A percentile compares a stretch with the other conserved stretches of the same genome.
Evolutionary conservation across 73 alveolate species (phyloP).

Genomic region (Effrenium voratum): DNA sequence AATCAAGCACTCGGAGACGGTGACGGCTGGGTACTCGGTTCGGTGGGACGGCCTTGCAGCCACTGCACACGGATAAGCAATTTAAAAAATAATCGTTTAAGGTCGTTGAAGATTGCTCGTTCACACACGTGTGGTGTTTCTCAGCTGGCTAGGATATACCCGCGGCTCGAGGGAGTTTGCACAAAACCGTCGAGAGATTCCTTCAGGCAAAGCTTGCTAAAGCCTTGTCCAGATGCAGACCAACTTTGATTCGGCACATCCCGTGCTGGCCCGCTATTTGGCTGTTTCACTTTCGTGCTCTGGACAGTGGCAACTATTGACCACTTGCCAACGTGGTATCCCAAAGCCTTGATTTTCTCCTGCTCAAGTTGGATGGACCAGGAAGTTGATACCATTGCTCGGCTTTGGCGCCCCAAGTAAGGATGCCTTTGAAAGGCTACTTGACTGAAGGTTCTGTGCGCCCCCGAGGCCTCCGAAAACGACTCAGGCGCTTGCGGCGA

Average conservation of each 20-base stretch:
- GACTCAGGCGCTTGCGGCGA: background rate
- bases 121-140: background rate
- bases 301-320: background rate
- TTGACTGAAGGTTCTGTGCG: background rate
- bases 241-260: no score
- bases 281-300: no score
- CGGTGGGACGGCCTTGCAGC: background rate
- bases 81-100: background rate
- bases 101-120: background rate
- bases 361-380: background rate
- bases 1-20: slow-evolving; percentile 72
- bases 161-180: no score
- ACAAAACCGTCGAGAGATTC: no score
- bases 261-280: no score
- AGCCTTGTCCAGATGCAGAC: no score
- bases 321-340: background rate
- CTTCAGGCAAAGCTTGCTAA: no score
- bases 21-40: slow-evolving; percentile 10
- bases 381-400: background rate
- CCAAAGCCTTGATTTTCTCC: no score
- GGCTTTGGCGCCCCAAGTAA: no score
- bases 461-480: slow-evolving; percentile 8
- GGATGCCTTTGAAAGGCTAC: background rate
- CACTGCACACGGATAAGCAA: background rate
- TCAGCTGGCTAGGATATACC: no score